Evolutionary conservation across 164 flowering plant genomes (phyloP), one percentile per base, ranked within the genome.

Genomic region (Berberis vulgaris): DNA sequence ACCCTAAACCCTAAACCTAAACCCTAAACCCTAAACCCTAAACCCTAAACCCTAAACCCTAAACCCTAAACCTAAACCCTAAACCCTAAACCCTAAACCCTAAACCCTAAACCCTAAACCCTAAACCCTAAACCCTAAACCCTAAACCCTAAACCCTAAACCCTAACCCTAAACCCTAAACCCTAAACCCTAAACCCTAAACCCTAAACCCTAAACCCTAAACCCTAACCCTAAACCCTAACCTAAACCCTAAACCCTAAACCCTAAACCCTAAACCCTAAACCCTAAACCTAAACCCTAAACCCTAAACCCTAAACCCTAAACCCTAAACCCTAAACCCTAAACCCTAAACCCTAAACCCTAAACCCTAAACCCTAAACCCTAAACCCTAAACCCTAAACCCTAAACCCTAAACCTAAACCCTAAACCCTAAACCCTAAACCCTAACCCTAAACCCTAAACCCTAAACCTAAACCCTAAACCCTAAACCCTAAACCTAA

Each of bases 1-100:
- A n/a, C n/a, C n/a, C n/a, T n/a, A n/a, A n/a, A n/a, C n/a, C n/a
- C n/a, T n/a, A n/a, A n/a, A n/a, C n/a, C n/a, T 60, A 60, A 65
- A 65, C 60, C 71, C 65, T 54, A 58, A 58, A 58, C 60, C 60
- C 60, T 58, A 58, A 58, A 58, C 60, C 60, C 60, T 58, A 58
- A 58, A 58, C 60, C 60, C 60, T 58, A 58, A 58, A 58, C 60
- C 60, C 45, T 41, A 58, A 58, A 41, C 60, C 60, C 45, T 41
- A 58, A 58, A 41, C 60, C 60, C 45, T 41, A 58, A 58, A 41
- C 60, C 60, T 59, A 59, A 59, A 58, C 62, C 62, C 49, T 57
- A 59, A 59, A 59, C 62, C 62, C 62, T 59, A 59, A 59, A 43
- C 62, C 62, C 62, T 59, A 43, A 59, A 43, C 62, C 62, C 62